Base-by-base conservation (phyloP, 2,329 filamentous ascomycete genomes). In the Phyllosticta paracitricarpa region DNA sequence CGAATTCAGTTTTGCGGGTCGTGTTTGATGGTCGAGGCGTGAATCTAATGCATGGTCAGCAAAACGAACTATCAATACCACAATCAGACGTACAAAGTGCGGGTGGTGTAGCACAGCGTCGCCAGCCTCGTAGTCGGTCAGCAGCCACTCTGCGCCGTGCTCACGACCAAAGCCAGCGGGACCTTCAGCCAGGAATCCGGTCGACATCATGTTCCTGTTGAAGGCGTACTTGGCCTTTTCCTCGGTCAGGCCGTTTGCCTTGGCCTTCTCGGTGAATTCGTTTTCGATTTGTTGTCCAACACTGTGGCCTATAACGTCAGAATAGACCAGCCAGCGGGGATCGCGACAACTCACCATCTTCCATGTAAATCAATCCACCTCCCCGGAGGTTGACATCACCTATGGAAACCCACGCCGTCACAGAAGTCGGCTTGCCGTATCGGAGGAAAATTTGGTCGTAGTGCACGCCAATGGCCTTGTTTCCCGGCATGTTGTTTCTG, bases 401-500 rank as follows among this genome's bases (percentile, higher is more conserved):
- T 22, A 78, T 76, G 0, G 71, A 71, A 0, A 72, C 69, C 70
- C 71, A 73, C 14, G 69, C 71, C 2, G 70, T 73, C 6, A 73
- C 59, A 19, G 68, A 68, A 3, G 67, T 65, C 19, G 71, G 70
- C 24, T 73, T 68, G 4, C 75, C 75, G 17, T 66, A 72, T 17
- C 76, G 69, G 4, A 78, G 69, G 63, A 77, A 78, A 51, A 75
- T 66, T 53, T 74, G 69, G 62, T 78, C 76, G 64, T 78, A 77
- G 63, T 78, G 75, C 2, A 77, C 71, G 2, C 73, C 75, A 0
- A 74, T 77, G 51, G 70, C 58, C 51, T 61, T 57, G 56, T 80
- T 82, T 0, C 77, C 77, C 0, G 82, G 82, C 0, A 79, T 80
- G 64, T 84, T 84, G 64, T 84, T 84, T 48, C 82, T 72, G 58